phyloP scores from a whole-genome alignment of 352 stramenopile species.

The Pythium sukuiense region DNA sequence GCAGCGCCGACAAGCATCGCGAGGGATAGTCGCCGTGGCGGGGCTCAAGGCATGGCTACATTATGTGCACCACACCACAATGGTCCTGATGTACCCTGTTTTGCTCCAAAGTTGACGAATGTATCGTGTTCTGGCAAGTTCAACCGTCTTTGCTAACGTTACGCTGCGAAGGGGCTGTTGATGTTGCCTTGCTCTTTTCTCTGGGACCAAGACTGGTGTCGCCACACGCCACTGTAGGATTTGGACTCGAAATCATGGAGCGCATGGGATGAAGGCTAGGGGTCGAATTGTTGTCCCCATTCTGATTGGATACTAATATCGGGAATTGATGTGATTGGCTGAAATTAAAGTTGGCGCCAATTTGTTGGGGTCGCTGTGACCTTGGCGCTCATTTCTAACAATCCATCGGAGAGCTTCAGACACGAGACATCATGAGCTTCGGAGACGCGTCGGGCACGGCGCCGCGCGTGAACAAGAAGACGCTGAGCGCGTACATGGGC shows the following conservation, averaged over 20 bases:
- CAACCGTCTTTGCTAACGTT: too few species aligned
- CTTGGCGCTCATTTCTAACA: slow-evolving; percentile 17
- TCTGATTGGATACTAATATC: slow-evolving; percentile 12
- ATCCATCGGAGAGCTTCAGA: background rate
- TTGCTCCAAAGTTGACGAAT: too few species aligned
- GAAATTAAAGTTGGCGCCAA: slow-evolving; percentile 26
- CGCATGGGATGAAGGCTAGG: background rate
- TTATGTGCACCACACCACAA: too few species aligned
- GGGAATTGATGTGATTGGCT: slow-evolving; percentile 10
- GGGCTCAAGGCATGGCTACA: too few species aligned
- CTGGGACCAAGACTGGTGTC: too few species aligned
- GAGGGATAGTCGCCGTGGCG: too few species aligned
- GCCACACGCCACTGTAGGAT: slow-evolving; percentile 21
- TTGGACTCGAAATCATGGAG: too few species aligned
- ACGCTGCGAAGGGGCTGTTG: slow-evolving; percentile 85
- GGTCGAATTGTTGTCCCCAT: background rate
- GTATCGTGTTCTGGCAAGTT: too few species aligned
- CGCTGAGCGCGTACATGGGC: slow-evolving; percentile 57
- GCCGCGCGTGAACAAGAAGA: slow-evolving; percentile 84
- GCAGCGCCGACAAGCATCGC: too few species aligned
- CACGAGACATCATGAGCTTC: slow-evolving; percentile 46
- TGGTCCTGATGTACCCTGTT: too few species aligned
- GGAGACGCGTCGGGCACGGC: slow-evolving; percentile 54
- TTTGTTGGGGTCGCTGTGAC: background rate
- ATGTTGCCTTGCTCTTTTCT: too few species aligned